Percentiles rank a stretch among this genome's conserved stretches.
phyloP scores from a whole-genome alignment of 148 eudicot genomes.

The Oxyria digyna region DNA sequence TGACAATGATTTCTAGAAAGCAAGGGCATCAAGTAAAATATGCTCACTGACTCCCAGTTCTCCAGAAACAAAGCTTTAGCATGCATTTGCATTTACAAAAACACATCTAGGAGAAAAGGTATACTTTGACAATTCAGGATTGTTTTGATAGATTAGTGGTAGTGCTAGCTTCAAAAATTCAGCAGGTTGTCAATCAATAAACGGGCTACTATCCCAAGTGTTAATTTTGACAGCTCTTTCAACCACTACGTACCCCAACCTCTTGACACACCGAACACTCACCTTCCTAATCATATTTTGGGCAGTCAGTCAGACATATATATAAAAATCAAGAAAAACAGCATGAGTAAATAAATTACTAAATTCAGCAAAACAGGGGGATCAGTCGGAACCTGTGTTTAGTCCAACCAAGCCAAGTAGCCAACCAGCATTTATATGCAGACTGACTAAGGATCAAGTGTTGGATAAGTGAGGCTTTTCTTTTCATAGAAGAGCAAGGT shows the following conservation, averaged over 20 bases:
- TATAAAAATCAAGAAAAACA: not conserved
- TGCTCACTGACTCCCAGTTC: not conserved
- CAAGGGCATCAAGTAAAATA: too few species aligned
- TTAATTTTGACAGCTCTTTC: too few species aligned
- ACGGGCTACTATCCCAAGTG: not conserved
- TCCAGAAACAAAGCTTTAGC: not conserved
- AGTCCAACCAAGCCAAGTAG: too few species aligned
- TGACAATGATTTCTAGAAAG: too few species aligned
- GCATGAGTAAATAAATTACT: not conserved
- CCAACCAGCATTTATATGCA: not conserved
- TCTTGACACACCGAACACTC: not conserved
- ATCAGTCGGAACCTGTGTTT: not conserved
- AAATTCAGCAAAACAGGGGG: not conserved
- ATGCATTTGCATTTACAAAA: not conserved
- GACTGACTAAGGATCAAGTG: not conserved
- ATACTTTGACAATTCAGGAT: too few species aligned
- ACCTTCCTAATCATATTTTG: not conserved
- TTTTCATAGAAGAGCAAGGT: conserved; percentile 80
- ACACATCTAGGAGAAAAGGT: too few species aligned
- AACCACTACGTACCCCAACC: not conserved
- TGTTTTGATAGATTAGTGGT: too few species aligned
- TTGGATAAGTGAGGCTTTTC: not conserved
- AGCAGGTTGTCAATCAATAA: not conserved
- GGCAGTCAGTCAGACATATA: too few species aligned
- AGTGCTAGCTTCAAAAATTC: not conserved